Evolutionary conservation across 164 flowering plant genomes (phyloP), one percentile per base, ranked within the genome.

Genomic region (Nymphaea thermarum): DNA sequence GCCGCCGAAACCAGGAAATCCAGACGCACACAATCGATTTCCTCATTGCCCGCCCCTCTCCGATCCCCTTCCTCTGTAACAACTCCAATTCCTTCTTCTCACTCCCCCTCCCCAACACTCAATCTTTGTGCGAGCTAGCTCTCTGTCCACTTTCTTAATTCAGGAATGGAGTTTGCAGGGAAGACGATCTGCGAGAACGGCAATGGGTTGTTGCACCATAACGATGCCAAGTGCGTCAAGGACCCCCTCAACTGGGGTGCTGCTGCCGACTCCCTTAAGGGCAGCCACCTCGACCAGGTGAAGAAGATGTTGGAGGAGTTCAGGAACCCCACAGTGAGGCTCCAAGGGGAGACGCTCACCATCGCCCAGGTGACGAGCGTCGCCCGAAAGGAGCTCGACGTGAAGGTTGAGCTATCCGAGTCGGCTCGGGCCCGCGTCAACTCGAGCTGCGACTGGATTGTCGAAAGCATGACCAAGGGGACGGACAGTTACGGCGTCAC

Each of bases 361-460:
- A 75, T 85, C 3, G 62, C 80, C 0, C 86, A 85, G 67, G 89
- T 85, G 63, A 85, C 86, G 6, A 84, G 82, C 25, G 76, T 85
- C 11, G 83, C 85, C 3, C 68, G 73, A 2, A 53, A 62, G 7
- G 74, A 67, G 0, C 42, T 64, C 4, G 70, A 63, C 2, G 80
- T 78, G 6, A 71, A 14, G 65, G 87, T 85, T 10, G 87, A 85
- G 82, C 77, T 85, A 3, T 53, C 74, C 1, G 87, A 85, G 77
- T 64, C 80, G 18, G 80, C 86, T 5, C 70, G 85, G 67, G 80
- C 77, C 3, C 80, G 86, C 0, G 89, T 85, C 6, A 76, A 82
- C 74, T 85, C 83, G 1, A 85, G 89, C 71, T 80, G 85, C 36
- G 83, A 84, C 15, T 85, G 89, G 87, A 87, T 85, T 3, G 80